Base-by-base conservation (phyloP, 768 basidiomycete species). In the Epithele typhae region DNA sequence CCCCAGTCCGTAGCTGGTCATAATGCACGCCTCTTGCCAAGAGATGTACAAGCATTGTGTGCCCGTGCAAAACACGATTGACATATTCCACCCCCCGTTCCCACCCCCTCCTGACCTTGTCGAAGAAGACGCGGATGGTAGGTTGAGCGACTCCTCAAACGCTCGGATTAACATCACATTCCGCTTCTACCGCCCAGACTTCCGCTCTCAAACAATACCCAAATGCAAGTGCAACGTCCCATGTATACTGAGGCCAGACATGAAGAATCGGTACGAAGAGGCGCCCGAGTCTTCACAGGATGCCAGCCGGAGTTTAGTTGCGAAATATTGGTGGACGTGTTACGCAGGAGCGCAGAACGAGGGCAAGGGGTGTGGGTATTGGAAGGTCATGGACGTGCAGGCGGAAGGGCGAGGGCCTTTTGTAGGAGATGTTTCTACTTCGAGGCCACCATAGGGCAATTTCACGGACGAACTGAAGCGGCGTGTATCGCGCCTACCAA, bases 11-110 rank as follows among this genome's bases (percentile, higher is more conserved):
- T 36, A 91, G 87, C 70, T 92, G 27, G 75, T 75, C n/a, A 88
- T 92, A 46, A 92, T 92, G 89, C 90, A 92, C 55, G 86, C 88
- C 1, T 78, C 81, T 14, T 84, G 83, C 48, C 89, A 92, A 69
- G 89, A 92, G 59, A 71, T 69, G 33, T 92, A 85, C 67, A 92
- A 92, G 56, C 87, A 91, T 53, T 75, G 80, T 4, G 75, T 91
- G 15, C 88, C 85, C 17, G 83, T 88, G 1, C 86, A 88, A 51
- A 61, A 70, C 10, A 68, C 76, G 2, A 74, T 92, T 33, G 89
- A 92, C 57, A 55, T 84, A n/a, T 90, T 79, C 60, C 76, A 75
- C 25, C 87, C 89, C 4, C 59, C 74, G 1, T 59, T 35, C 47
- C 62, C 57, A 21, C 64, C 44, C 22, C 56, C 45, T 36, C 49